phyloP scores from a whole-genome alignment of 1,284 basidiomycete species.

The Gomphus sp. region DNA sequence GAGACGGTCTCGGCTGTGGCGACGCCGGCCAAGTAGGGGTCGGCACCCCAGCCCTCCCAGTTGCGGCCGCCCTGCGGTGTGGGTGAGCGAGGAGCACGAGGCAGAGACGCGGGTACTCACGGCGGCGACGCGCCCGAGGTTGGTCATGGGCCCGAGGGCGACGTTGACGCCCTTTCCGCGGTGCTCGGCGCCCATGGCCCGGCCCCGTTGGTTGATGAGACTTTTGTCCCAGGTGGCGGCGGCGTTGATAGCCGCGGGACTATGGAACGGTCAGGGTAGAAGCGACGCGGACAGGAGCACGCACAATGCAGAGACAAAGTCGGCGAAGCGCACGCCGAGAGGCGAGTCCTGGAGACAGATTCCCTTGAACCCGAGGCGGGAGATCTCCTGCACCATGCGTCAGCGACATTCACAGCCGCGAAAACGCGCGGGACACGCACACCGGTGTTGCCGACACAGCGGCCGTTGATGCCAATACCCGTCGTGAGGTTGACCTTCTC shows the following conservation, averaged over 20 bases:
- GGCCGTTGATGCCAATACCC: conserved; percentile 42
- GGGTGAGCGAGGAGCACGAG: too few relatives aligned
- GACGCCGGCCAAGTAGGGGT: conserved; percentile 69
- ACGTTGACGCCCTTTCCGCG: conserved; percentile 74
- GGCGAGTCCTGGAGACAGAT: conserved; percentile 45
- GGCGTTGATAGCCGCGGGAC: conserved; percentile 47
- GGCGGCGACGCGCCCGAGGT: conserved; percentile 55
- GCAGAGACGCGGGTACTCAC: conserved; percentile 20
- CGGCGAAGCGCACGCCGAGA: conserved; percentile 39
- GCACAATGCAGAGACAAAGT: conserved; percentile 48
- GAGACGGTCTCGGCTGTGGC: conserved; percentile 66
- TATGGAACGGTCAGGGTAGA: neutral
- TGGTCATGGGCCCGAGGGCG: conserved; percentile 64
- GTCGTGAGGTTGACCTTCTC: conserved; percentile 46
- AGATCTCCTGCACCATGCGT: conserved; percentile 8
- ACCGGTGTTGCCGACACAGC: conserved; percentile 58
- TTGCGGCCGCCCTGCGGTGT: conserved; percentile 45
- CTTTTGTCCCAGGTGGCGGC: conserved; percentile 53
- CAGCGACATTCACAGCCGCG: neutral
- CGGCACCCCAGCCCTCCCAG: conserved; percentile 80
- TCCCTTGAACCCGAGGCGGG: conserved; percentile 31
- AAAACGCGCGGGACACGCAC: too few relatives aligned
- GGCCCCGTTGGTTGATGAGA: conserved; percentile 63
- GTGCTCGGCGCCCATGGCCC: conserved; percentile 72
- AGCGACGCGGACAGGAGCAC: neutral